phyloP scores from a whole-genome alignment of 176 grass and related monocot species.

The Alloteropsis semialata region DNA sequence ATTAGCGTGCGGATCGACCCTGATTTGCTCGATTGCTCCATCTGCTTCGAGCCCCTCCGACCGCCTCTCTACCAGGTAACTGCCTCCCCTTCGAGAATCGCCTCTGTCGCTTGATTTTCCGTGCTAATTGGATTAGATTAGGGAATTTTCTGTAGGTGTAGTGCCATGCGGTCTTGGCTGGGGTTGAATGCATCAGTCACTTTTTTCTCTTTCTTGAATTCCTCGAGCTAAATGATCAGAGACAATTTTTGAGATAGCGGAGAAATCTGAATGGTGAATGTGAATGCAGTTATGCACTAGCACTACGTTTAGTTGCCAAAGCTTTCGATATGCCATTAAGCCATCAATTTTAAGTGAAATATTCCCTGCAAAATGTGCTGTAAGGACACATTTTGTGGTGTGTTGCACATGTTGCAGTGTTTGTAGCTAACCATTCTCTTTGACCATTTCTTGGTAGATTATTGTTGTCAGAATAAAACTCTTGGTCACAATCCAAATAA shows the following conservation, averaged over 20 bases:
- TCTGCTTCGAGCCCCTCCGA: slow-evolving; percentile 64
- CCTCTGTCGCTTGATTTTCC: not conserved
- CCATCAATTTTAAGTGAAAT: not conserved
- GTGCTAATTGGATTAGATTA: not conserved
- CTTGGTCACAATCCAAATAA: not conserved
- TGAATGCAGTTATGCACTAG: not conserved
- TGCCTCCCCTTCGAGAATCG: not conserved
- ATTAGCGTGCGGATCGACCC: slow-evolving; percentile 65
- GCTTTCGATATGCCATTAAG: not conserved
- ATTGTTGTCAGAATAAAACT: not conserved
- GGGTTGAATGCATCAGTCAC: not conserved
- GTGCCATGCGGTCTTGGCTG: not conserved
- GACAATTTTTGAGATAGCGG: not conserved
- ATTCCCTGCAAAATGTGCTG: not conserved
- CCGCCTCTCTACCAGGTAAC: slow-evolving; percentile 76
- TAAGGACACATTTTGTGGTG: not conserved
- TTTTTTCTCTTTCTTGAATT: not conserved
- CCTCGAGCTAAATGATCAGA: not conserved
- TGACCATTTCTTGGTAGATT: not conserved
- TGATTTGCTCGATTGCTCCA: slow-evolving; percentile 69
- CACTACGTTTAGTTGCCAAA: not conserved
- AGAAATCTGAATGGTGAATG: not conserved
- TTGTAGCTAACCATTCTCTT: not conserved
- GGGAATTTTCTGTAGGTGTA: not conserved
- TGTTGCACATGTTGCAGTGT: not conserved